Evolutionary conservation across 2,329 filamentous ascomycete species (phyloP), one percentile per base, ranked within the genome.

Genomic region (Fusarium sp.): DNA sequence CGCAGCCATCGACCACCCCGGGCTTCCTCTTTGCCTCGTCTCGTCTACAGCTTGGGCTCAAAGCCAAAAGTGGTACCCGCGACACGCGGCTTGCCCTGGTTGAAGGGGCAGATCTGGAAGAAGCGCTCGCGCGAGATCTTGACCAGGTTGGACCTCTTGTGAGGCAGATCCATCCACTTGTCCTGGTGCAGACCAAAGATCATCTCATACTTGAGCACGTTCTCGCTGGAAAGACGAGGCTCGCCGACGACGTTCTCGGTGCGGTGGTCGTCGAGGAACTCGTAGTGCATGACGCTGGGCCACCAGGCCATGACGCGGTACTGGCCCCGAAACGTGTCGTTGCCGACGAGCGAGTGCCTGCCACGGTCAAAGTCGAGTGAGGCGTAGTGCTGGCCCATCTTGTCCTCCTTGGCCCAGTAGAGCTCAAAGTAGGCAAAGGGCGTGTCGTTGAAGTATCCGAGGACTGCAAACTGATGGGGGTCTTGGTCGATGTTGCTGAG

Each of bases 401-500:
- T 78, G 67, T 85, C 82, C 73, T 85, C 83, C 78, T 84, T 70
- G 47, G 67, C 67, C 67, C 67, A 70, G 61, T 70, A 93, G 1
- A 92, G 79, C 73, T 93, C 90, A 68, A 89, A 92, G 71, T 92
- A 92, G 0, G 88, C 85, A 70, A 92, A 92, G 15, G 79, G 82
- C 3, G 80, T 81, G n/a, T 88, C 86, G 52, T 92, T 82, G 68
- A 91, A 92, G 15, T 82, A 81, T 2, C 85, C 90, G 51, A 92
- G 80, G 36, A 92, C 78, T 21, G 86, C 82, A 35, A 92, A 77
- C 53, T 86, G 82, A 71, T 92, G 89, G 17, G 87, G 85, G 71
- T 92, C 89, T 32, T 84, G 82, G 67, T 91, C 84, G 55, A 88
- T 79, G 57, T 82, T 82, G 29, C 83, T 80, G 41, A 92, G 81